Conservation (phyloP, 441 rosid species). For the Gossypium laxum region DNA sequence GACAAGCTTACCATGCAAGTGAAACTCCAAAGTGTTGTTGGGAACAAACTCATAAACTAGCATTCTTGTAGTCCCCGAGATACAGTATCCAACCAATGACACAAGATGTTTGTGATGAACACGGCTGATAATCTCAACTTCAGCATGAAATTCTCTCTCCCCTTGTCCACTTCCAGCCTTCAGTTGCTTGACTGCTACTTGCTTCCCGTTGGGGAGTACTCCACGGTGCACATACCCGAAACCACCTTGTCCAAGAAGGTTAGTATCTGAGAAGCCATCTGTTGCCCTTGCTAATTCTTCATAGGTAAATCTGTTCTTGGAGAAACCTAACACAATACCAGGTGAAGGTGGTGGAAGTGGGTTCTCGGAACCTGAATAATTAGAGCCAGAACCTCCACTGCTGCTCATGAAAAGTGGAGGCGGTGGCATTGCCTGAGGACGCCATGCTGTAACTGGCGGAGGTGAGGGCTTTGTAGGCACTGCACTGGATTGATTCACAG, state of each 20-base stretch:
- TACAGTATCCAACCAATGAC: conserved; percentile 86
- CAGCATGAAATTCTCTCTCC: conserved; percentile 92
- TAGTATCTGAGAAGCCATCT: conserved; percentile 75
- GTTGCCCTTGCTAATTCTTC: conserved; percentile 88
- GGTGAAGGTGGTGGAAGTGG: conserved; percentile 79
- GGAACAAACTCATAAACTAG: conserved; percentile 95
- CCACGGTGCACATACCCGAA: conserved; percentile 93
- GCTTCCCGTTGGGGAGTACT: conserved; percentile 84
- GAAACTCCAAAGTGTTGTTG: conserved; percentile 79
- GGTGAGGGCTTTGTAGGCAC: conserved; percentile 35
- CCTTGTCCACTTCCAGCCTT: conserved; percentile 97
- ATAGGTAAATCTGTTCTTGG: conserved; percentile 69
- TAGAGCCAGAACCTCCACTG: conserved; percentile 84
- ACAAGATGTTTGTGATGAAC: conserved; percentile 96
- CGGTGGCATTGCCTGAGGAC: conserved; percentile 21
- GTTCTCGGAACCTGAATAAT: conserved; percentile 53
- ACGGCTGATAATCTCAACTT: conserved; percentile 88
- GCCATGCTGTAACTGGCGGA: conserved; percentile 31
- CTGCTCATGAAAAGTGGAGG: conserved; percentile 57
- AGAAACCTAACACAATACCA: conserved; percentile 54
- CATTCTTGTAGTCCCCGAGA: conserved; percentile 57
- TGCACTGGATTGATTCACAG: conserved; percentile 31
- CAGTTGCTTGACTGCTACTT: conserved; percentile 83
- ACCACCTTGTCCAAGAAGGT: conserved; percentile 95
- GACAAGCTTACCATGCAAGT: conserved; percentile 59